Evolutionary conservation across 2,329 filamentous ascomycete species (phyloP).

Genomic region (Fusarium hostae): DNA sequence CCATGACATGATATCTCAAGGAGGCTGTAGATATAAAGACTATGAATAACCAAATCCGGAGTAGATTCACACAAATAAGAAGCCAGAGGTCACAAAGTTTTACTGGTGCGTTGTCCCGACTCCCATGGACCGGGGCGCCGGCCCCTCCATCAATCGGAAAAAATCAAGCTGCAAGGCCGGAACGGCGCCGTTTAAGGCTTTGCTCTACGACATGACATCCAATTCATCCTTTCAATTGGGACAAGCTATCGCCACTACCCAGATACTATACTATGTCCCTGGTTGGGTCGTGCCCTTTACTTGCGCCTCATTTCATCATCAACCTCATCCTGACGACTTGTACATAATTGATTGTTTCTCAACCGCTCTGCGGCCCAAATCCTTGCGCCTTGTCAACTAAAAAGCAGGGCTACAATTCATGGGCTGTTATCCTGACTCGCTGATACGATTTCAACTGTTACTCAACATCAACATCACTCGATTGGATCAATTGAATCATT

Average conservation of each 20-base stretch:
- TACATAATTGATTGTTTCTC: background rate
- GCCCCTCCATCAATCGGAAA: constrained; percentile 37
- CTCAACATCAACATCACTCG: constrained; percentile 12
- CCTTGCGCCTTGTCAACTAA: constrained; percentile 17
- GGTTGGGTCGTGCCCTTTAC: background rate
- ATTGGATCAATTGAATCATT: constrained; percentile 10
- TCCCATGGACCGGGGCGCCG: constrained; percentile 29
- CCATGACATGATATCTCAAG: background rate
- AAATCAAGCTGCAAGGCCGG: constrained; percentile 23
- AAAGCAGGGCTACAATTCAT: constrained; percentile 28
- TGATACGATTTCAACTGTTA: constrained; percentile 18
- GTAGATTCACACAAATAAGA: background rate
- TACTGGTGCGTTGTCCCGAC: background rate
- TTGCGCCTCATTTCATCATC: background rate
- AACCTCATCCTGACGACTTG: background rate
- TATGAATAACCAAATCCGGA: background rate
- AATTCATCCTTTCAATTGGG: constrained; percentile 21
- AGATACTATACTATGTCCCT: background rate
- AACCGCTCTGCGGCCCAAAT: background rate
- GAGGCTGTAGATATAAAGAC: background rate
- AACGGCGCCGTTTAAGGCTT: constrained; percentile 24
- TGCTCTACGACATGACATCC: constrained; percentile 26
- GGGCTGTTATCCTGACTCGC: constrained; percentile 18
- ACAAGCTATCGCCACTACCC: constrained; percentile 26
- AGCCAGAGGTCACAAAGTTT: background rate